A percentile compares a stretch with the other conserved stretches of the same genome.
These are phyloP conservation scores for Trichoderma breve DNA, from an alignment of 2,329 filamentous ascomycete genomes.

Conservation along the genomic window DNA sequence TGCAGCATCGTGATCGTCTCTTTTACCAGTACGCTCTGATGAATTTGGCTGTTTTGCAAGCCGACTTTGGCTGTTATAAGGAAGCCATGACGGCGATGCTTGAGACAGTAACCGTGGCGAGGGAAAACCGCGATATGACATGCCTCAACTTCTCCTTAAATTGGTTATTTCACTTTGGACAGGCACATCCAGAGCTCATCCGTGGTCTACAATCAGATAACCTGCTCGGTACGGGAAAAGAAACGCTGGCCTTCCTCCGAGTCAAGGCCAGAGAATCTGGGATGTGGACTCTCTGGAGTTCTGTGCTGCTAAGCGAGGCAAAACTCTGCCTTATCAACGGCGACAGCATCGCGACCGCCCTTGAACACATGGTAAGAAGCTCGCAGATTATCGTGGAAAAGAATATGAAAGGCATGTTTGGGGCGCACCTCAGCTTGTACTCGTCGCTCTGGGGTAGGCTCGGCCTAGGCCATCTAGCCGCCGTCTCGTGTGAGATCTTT, in stretches of 20 bases:
- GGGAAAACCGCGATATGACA: slow-evolving; percentile 87
- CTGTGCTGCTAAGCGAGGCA: slow-evolving; percentile 80
- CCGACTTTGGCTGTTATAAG: slow-evolving; percentile 87
- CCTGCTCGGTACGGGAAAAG: slow-evolving; percentile 73
- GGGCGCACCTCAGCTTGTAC: slow-evolving; percentile 69
- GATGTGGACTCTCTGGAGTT: slow-evolving; percentile 82
- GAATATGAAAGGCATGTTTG: slow-evolving; percentile 69
- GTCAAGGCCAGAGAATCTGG: slow-evolving; percentile 81
- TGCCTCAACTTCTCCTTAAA: slow-evolving; percentile 94
- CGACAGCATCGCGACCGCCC: slow-evolving; percentile 58
- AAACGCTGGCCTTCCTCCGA: slow-evolving; percentile 80
- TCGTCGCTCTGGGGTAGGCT: slow-evolving; percentile 74
- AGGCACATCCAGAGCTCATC: slow-evolving; percentile 75
- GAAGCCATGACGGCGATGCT: slow-evolving; percentile 94
- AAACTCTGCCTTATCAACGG: slow-evolving; percentile 75
- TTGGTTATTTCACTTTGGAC: slow-evolving; percentile 94
- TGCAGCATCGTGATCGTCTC: slow-evolving; percentile 76
- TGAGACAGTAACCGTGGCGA: slow-evolving; percentile 89
- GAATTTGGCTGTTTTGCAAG: slow-evolving; percentile 88
- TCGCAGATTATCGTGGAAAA: slow-evolving; percentile 79
- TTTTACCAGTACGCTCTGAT: slow-evolving; percentile 95
- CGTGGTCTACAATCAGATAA: slow-evolving; percentile 67
- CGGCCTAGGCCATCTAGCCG: slow-evolving; percentile 57
- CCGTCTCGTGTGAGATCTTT: slow-evolving; percentile 68
- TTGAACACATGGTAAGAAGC: slow-evolving; percentile 79